Evolutionary conservation across 768 basidiomycete genomes (phyloP), one percentile per base, ranked within the genome.

Genomic region (Lanmaoa rubissima): DNA sequence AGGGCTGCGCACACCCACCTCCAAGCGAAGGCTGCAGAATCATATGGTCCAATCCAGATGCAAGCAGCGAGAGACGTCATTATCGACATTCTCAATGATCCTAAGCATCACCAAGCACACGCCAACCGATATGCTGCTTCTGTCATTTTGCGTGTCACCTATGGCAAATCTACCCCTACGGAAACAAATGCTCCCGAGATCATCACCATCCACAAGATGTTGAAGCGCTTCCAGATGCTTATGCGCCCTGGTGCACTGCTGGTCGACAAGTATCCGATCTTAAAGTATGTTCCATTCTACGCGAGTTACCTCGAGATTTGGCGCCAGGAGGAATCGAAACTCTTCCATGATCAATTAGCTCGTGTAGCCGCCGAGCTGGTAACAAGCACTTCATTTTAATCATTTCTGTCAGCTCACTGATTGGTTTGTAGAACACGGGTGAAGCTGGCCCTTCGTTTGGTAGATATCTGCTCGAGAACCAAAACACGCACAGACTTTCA

Each of bases 1-100:
- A 84, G 84, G 55, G 83, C 83, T 2, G 74, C 84, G 0, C 83
- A 85, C 61, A 78, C 82, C 0, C 81, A 86, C 52, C 75, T 87
- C 2, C 80, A 84, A 59, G 78, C 82, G 4, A 82, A 81, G 56
- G 75, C 76, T 4, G 74, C 81, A 0, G 69, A 75, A 9, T 74
- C 74, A 0, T 86, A 86, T 60, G 75, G 69, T 0, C 78, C 79
- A 0, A 76, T 82, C 14, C 74, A 85, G 26, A 79, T 78, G 73
- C 47, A 65, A 28, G 66, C 61, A 2, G 70, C 72, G 16, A 59
- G 65, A 10, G 72, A 73, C 5, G 66, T 72, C 49, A 58, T 72
- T 40, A 26, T 70, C n/a, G 72, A 73, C 47, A 48, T 73, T 26
- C 72, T 72, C 28, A 34, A 59, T 6, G 65, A 72, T n/a, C 70